Evolutionary conservation across 768 basidiomycete species (phyloP).

Genomic region (Hemileccinum rubropunctum): DNA sequence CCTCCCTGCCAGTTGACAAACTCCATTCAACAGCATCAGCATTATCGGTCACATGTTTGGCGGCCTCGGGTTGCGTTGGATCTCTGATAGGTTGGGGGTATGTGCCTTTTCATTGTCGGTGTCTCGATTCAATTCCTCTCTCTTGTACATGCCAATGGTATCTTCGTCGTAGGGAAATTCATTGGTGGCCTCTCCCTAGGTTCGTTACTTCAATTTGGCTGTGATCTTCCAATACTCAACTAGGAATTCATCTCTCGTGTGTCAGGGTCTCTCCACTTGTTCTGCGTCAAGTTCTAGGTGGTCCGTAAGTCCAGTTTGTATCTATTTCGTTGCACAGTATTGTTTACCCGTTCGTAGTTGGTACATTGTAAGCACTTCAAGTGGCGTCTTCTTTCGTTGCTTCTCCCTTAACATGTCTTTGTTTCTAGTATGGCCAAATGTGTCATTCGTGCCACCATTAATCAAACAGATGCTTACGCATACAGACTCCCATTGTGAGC

Average conservation of each 20-base stretch:
- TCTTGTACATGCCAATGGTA: constrained; percentile 20
- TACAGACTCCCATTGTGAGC: constrained; percentile 29
- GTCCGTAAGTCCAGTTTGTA: constrained; percentile 11
- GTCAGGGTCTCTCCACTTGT: constrained; percentile 29
- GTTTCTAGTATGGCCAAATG: constrained; percentile 22
- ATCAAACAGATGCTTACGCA: constrained; percentile 16
- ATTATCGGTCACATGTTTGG: constrained; percentile 26
- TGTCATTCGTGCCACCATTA: constrained; percentile 22
- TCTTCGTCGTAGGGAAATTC: constrained; percentile 25
- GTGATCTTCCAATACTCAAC: not conserved
- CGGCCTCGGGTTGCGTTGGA: constrained; percentile 22
- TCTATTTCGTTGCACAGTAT: not conserved
- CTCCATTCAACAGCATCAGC: constrained; percentile 24
- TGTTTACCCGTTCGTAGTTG: constrained; percentile 11
- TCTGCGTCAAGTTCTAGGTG: constrained; percentile 26
- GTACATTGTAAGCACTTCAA: constrained; percentile 22
- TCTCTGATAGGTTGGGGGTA: constrained; percentile 23
- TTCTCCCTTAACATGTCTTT: not conserved
- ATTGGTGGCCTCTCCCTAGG: constrained; percentile 27
- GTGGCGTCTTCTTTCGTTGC: not conserved
- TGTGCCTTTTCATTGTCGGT: constrained; percentile 20
- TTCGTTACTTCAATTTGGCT: not conserved
- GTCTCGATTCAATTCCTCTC: constrained; percentile 25
- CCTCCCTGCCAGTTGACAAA: constrained; percentile 28
- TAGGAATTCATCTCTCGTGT: constrained; percentile 26